Percentiles rank a stretch among this genome's conserved stretches.
These are phyloP conservation scores for Crotalaria pallida DNA, from an alignment of 306 rosid genomes.

Conservation along the genomic window DNA sequence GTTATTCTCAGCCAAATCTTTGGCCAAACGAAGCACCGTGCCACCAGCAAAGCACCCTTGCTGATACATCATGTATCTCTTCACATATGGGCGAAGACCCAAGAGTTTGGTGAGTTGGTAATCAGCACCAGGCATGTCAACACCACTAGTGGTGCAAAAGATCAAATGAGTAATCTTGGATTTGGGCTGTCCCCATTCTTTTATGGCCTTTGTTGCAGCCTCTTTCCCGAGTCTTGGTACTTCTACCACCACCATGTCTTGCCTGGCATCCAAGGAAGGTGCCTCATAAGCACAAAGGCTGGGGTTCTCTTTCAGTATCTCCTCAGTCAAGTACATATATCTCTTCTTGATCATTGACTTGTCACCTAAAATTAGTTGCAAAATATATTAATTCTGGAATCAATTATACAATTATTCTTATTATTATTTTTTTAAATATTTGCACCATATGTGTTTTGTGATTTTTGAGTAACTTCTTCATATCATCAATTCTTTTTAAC, in stretches of 20 bases:
- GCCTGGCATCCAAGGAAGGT: conserved; percentile 66
- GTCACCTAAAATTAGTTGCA: conserved; percentile 32
- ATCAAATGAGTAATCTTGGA: conserved; percentile 68
- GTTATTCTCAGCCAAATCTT: conserved; percentile 32
- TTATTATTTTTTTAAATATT: neutral
- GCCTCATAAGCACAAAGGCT: conserved; percentile 52
- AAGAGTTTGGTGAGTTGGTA: conserved; percentile 68
- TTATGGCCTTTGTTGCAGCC: conserved; percentile 54
- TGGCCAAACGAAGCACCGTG: conserved; percentile 33
- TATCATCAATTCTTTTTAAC: neutral
- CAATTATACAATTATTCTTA: neutral
- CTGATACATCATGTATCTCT: conserved; percentile 75
- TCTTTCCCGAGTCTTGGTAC: conserved; percentile 69
- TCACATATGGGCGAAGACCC: conserved; percentile 64
- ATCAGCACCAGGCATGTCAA: conserved; percentile 74
- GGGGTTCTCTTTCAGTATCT: conserved; percentile 26
- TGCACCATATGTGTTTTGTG: neutral
- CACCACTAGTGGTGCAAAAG: conserved; percentile 75
- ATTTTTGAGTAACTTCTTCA: neutral
- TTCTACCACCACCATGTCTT: conserved; percentile 66
- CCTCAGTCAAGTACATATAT: conserved; percentile 21
- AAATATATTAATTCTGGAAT: neutral
- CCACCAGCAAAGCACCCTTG: conserved; percentile 35
- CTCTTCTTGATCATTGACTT: conserved; percentile 31
- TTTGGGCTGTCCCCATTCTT: conserved; percentile 44